Conservation (phyloP, 441 rosid genomes). For the Populus hybrid region DNA sequence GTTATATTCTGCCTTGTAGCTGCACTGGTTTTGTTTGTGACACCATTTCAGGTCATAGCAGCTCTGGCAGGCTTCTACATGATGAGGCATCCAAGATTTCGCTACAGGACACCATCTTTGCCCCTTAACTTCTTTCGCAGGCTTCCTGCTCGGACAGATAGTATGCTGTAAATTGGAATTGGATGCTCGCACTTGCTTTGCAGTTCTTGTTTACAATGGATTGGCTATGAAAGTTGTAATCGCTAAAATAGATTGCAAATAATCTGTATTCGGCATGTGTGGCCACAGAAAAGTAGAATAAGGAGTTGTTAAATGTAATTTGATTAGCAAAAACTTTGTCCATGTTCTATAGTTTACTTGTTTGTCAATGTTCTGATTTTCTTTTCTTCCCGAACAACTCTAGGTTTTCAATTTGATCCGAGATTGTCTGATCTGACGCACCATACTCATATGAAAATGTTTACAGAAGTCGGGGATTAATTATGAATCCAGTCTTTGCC, state of each 20-base stretch:
- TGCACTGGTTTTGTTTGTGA: slow-evolving; percentile 73
- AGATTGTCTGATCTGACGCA: no score
- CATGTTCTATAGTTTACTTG: no score
- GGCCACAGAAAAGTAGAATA: slow-evolving; percentile 1
- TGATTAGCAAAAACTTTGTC: no score
- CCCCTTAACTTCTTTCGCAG: slow-evolving; percentile 93
- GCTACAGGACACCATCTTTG: slow-evolving; percentile 66
- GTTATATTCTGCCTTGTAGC: slow-evolving; percentile 67
- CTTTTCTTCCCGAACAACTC: no score
- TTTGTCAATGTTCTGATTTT: no score
- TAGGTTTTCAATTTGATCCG: no score
- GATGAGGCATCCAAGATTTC: slow-evolving; percentile 94
- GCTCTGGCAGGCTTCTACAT: slow-evolving; percentile 71
- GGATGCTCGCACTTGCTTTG: slow-evolving; percentile 7
- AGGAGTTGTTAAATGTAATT: neutral
- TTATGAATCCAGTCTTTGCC: no score
- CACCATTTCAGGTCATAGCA: slow-evolving; percentile 79
- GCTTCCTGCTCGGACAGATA: slow-evolving; percentile 77
- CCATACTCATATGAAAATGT: no score
- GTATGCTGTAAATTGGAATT: slow-evolving; percentile 56
- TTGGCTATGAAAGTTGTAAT: neutral
- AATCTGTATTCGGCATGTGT: slow-evolving; percentile 6
- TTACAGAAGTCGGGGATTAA: no score
- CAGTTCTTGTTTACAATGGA: slow-evolving; percentile 4
- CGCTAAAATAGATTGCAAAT: slow-evolving; percentile 1